Percentiles rank a stretch among this genome's conserved stretches.
These are phyloP conservation scores for Nicotiana knightiana DNA, from an alignment of 257 asterid genomes.

Conservation along the genomic window DNA sequence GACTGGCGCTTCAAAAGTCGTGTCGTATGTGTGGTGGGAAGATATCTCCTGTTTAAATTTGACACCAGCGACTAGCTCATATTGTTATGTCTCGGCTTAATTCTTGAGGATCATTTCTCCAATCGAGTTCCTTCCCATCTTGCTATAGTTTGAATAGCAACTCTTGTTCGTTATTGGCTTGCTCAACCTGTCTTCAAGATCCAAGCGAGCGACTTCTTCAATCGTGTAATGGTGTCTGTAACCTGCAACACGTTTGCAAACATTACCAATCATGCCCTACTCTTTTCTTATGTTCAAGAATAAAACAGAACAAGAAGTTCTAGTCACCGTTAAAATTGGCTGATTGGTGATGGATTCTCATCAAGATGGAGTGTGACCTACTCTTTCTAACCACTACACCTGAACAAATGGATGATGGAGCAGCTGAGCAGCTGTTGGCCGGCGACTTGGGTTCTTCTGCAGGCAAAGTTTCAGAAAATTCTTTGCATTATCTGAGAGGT, in stretches of 20 bases:
- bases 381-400: neutral
- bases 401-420: constrained; percentile 49
- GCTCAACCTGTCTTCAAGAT: neutral
- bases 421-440: constrained; percentile 57
- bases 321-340: neutral
- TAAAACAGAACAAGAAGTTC: neutral
- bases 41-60: neutral
- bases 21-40: neutral
- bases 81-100: neutral
- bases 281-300: neutral
- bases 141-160: neutral
- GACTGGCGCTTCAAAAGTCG: no score
- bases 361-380: neutral
- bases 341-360: neutral
- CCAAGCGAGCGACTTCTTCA: neutral
- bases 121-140: neutral
- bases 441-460: constrained; percentile 44
- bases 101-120: neutral
- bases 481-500: constrained; percentile 51
- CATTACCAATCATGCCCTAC: neutral
- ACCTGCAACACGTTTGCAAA: neutral
- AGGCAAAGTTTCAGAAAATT: constrained; percentile 51
- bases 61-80: neutral
- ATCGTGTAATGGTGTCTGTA: neutral
- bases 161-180: neutral